A percentile compares a stretch with the other conserved stretches of the same genome.
Evolutionary conservation across 2,329 filamentous ascomycete species (phyloP).

Genomic region (Diaporthe capsici): DNA sequence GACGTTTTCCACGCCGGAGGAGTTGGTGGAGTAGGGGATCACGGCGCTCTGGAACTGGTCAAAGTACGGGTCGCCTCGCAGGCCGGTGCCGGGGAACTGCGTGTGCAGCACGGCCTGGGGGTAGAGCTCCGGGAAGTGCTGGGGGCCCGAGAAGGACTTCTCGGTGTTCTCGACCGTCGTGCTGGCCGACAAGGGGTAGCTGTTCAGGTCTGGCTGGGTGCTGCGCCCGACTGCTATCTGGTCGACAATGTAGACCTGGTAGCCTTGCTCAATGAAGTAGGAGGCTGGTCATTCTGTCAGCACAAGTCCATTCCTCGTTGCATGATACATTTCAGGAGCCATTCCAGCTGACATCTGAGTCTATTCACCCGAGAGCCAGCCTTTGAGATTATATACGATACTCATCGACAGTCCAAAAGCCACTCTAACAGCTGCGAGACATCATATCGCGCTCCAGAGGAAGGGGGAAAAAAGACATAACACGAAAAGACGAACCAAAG

Average conservation of each 20-base stretch:
- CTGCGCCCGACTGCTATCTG: conserved; percentile 53
- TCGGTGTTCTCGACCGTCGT: conserved; percentile 47
- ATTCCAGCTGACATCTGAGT: background rate
- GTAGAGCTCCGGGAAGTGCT: conserved; percentile 47
- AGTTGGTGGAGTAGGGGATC: conserved; percentile 52
- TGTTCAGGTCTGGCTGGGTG: conserved; percentile 48
- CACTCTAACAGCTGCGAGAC: background rate
- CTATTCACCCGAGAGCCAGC: background rate
- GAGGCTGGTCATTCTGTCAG: conserved; percentile 46
- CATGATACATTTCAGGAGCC: background rate
- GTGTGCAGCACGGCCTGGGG: conserved; percentile 52
- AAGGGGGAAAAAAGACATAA: background rate
- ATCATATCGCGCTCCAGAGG: background rate
- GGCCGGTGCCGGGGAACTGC: conserved; percentile 51
- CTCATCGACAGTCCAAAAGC: background rate
- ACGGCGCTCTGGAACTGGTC: conserved; percentile 62
- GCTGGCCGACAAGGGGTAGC: conserved; percentile 46
- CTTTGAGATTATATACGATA: background rate
- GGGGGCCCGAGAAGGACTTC: conserved; percentile 47
- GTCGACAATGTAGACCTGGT: conserved; percentile 58
- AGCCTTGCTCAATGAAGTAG: conserved; percentile 56
- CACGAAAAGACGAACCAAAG: conserved; percentile 46
- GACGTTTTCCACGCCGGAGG: conserved; percentile 43
- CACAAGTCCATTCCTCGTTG: background rate
- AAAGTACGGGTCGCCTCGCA: conserved; percentile 59